Conservation (phyloP, 768 basidiomycete species). For the Termitomyces sp. region DNA sequence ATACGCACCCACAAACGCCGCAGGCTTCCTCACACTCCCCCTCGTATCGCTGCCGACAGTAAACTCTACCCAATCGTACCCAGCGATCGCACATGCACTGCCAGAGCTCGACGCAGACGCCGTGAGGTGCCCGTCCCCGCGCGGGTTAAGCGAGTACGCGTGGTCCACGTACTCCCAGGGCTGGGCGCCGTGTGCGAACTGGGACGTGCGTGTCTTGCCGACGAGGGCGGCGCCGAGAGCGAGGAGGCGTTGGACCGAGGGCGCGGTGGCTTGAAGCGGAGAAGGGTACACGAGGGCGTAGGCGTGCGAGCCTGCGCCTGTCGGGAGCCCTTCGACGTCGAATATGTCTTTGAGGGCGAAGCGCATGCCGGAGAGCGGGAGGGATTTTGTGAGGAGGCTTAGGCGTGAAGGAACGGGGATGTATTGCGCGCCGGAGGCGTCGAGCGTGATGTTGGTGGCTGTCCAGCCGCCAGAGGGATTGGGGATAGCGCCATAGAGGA, state of each 20-base stretch:
- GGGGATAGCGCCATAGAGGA: conserved; percentile 37
- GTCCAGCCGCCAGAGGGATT: conserved; percentile 26
- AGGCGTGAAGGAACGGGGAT: conserved; percentile 48
- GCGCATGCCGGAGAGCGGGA: conserved; percentile 38
- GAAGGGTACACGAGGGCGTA: conserved; percentile 28
- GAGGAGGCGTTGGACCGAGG: conserved; percentile 38
- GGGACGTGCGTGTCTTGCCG: conserved; percentile 49
- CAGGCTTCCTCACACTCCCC: conserved; percentile 35
- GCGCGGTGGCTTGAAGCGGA: conserved; percentile 27
- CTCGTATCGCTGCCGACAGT: conserved; percentile 33
- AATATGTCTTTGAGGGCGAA: conserved; percentile 44
- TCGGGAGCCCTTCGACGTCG: conserved; percentile 27
- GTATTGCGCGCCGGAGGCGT: conserved; percentile 19
- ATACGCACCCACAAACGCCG: conserved; percentile 30
- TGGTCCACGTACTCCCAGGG: conserved; percentile 33
- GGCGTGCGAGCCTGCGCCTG: conserved; percentile 28
- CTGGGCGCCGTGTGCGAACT: conserved; percentile 34
- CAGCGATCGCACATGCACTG: conserved; percentile 33
- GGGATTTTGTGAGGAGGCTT: conserved; percentile 21
- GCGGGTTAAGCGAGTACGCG: conserved; percentile 31
- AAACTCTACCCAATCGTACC: conserved; percentile 32
- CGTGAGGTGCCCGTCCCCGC: conserved; percentile 30
- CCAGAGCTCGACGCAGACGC: conserved; percentile 33
- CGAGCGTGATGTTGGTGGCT: conserved; percentile 24
- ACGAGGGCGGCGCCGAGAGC: conserved; percentile 44